Evolutionary conservation across 176 grass and related monocot genomes (phyloP).

Genomic region (Leersia perrieri): DNA sequence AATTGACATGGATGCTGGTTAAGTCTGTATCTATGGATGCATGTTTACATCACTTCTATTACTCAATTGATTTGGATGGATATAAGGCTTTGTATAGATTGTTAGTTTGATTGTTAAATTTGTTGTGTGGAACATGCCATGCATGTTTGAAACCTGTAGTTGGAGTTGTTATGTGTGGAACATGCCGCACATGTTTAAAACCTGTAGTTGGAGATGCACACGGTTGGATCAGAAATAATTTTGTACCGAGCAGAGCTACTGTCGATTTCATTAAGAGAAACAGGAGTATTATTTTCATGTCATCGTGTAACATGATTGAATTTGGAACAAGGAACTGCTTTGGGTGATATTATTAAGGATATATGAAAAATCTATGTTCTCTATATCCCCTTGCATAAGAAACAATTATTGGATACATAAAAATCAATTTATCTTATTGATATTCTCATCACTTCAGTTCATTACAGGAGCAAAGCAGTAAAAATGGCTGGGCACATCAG

Average conservation of each 20-base stretch:
- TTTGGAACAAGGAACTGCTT: background rate
- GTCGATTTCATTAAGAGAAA: background rate
- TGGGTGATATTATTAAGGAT: background rate
- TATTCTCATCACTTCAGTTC: constrained; percentile 9
- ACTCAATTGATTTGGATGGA: constrained; percentile 4
- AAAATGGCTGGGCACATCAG: constrained; percentile 37
- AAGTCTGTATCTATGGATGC: background rate
- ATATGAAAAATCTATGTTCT: background rate
- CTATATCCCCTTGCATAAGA: background rate
- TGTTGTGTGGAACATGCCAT: background rate
- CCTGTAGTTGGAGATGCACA: background rate
- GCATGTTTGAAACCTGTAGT: background rate
- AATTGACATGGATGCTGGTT: background rate
- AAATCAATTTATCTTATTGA: background rate
- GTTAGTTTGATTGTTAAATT: no score
- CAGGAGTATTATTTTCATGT: background rate
- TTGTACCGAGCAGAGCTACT: background rate
- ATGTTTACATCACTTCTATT: background rate
- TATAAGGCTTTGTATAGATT: background rate
- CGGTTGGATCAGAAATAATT: background rate
- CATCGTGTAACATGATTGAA: background rate
- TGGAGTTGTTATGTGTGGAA: background rate
- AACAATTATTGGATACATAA: background rate
- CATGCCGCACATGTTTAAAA: background rate
- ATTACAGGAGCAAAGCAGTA: constrained; percentile 9